A percentile compares a stretch with the other conserved stretches of the same genome.
These are phyloP conservation scores for Fistulifera pelliculosa DNA, from an alignment of 108 stramenopile species.

Conservation along the genomic window DNA sequence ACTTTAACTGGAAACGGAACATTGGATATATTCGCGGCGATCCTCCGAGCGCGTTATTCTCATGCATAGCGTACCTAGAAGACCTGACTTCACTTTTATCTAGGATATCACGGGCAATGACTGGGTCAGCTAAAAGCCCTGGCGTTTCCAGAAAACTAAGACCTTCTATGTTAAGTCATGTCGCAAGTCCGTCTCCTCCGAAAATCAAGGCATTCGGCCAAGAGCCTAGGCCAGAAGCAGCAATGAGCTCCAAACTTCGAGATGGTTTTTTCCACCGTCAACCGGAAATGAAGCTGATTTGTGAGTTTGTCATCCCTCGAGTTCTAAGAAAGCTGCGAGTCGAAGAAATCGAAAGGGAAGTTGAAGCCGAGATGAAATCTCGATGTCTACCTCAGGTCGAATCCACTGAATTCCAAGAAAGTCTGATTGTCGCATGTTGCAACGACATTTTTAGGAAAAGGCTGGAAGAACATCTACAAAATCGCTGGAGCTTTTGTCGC, in stretches of 20 bases:
- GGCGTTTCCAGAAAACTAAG: slow-evolving; percentile 41
- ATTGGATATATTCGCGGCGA: slow-evolving; percentile 17
- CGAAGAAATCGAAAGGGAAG: too few species aligned
- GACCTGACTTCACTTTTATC: slow-evolving; percentile 43
- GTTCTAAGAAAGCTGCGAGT: too few species aligned
- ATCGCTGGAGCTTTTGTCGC: too few species aligned
- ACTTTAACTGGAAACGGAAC: neutral
- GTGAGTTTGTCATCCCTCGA: slow-evolving; percentile 30
- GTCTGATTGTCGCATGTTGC: too few species aligned
- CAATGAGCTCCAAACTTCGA: slow-evolving; percentile 38
- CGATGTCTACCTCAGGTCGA: too few species aligned
- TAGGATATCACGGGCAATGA: slow-evolving; percentile 9
- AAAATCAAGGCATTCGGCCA: neutral
- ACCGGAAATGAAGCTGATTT: slow-evolving; percentile 46
- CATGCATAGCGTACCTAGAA: slow-evolving; percentile 42
- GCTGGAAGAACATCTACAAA: too few species aligned
- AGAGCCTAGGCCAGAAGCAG: neutral
- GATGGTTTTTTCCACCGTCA: slow-evolving; percentile 83
- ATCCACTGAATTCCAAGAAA: too few species aligned
- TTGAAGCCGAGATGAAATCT: too few species aligned
- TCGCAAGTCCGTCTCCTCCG: slow-evolving; percentile 1
- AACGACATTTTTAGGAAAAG: too few species aligned
- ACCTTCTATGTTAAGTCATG: slow-evolving; percentile 35
- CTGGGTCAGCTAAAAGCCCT: slow-evolving; percentile 3
- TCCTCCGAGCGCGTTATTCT: slow-evolving; percentile 27